Evolutionary conservation across 108 stramenopile genomes (phyloP).

Genomic region (Schizochytrium sp.): DNA sequence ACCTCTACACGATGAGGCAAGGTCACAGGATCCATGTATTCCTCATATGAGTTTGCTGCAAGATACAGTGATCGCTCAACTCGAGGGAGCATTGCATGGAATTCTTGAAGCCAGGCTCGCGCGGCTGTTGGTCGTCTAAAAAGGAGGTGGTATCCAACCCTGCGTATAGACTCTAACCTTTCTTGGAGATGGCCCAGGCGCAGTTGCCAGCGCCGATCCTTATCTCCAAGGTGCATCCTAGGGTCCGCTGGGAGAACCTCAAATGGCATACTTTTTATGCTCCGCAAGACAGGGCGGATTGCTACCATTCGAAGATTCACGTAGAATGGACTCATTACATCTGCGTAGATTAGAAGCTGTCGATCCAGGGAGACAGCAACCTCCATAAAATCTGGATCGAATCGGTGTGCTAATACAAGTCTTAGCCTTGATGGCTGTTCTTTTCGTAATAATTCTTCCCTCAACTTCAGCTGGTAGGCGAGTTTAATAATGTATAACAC

Average conservation of each 20-base stretch:
- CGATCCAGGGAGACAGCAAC: constrained; percentile 16
- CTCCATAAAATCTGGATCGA: not conserved
- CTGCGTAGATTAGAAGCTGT: not conserved
- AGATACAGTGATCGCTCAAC: not conserved
- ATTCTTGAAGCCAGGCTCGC: not conserved
- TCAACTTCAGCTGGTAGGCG: not conserved
- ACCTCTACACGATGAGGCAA: not conserved
- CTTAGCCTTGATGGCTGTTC: not conserved
- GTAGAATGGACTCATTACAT: not conserved
- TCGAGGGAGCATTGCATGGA: constrained; percentile 7
- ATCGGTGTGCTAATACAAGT: not conserved
- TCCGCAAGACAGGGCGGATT: not conserved
- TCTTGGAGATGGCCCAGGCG: not conserved
- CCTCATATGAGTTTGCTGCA: not conserved
- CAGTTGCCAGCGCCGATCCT: constrained; percentile 18
- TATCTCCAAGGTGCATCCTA: not conserved
- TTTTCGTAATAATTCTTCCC: not conserved
- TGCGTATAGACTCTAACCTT: not conserved
- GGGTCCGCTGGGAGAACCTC: not conserved
- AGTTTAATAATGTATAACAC: constrained; percentile 3
- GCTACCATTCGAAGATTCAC: not conserved
- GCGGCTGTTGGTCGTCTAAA: not conserved
- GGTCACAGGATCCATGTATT: not conserved
- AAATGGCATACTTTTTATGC: not conserved
- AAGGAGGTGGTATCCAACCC: not conserved